Evolutionary conservation across 2,329 filamentous ascomycete species (phyloP).

Genomic region (Hymenoscyphus salicellus): DNA sequence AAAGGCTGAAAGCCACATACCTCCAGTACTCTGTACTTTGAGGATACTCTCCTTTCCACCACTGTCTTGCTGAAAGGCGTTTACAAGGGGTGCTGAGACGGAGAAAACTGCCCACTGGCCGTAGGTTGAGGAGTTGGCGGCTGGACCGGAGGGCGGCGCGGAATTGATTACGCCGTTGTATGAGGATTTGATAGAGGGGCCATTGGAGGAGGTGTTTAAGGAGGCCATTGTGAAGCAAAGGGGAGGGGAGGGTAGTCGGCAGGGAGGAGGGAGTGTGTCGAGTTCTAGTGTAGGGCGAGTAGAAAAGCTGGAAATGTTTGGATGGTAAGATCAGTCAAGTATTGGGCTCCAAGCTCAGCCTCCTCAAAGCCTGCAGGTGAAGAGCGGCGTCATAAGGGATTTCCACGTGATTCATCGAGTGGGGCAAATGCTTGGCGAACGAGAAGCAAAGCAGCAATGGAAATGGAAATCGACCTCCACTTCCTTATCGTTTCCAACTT

Average conservation of each 20-base stretch:
- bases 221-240: slow-evolving; percentile 60
- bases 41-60: slow-evolving; percentile 87
- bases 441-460: too few species aligned
- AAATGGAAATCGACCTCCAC: too few species aligned
- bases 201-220: slow-evolving; percentile 75
- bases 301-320: too few species aligned
- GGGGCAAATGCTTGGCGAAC: too few species aligned
- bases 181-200: slow-evolving; percentile 80
- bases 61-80: slow-evolving; percentile 81
- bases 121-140: slow-evolving; percentile 71
- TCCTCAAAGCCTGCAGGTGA: too few species aligned
- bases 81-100: slow-evolving; percentile 86
- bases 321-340: too few species aligned
- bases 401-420: too few species aligned
- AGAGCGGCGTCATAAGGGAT: too few species aligned
- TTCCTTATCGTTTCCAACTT: too few species aligned
- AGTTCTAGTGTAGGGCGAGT: background rate
- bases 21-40: slow-evolving; percentile 89
- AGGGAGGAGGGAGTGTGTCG: background rate
- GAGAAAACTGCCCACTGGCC: slow-evolving; percentile 93
- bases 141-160: slow-evolving; percentile 52
- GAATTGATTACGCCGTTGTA: slow-evolving; percentile 67
- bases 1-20: slow-evolving; percentile 43
- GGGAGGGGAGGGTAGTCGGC: background rate
- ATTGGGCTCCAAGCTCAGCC: too few species aligned